These are phyloP conservation scores for Saccharomyces pastorianus DNA, from an alignment of 1,139 yeast species.

Conservation along the genomic window DNA sequence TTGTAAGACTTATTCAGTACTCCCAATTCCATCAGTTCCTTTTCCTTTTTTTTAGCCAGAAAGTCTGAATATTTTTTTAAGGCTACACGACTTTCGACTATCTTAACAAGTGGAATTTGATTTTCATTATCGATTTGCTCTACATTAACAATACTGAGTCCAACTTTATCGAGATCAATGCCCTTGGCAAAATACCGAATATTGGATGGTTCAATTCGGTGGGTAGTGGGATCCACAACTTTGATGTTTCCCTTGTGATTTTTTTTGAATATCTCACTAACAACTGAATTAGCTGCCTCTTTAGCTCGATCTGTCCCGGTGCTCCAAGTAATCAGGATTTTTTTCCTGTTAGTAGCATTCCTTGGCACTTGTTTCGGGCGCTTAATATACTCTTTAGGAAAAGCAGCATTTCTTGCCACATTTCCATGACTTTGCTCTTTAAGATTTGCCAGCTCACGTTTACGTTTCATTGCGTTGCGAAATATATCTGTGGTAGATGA, in stretches of 20 bases:
- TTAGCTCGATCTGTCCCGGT: constrained; percentile 28
- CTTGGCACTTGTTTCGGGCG: not conserved
- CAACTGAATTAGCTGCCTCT: constrained; percentile 22
- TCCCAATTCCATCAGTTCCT: constrained; percentile 27
- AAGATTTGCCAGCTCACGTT: not conserved
- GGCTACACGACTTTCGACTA: constrained; percentile 32
- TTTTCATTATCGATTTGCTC: constrained; percentile 12
- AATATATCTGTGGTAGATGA: not conserved
- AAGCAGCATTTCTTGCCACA: not conserved
- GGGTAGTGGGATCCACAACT: constrained; percentile 17
- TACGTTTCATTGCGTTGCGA: not conserved
- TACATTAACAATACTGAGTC: constrained; percentile 23
- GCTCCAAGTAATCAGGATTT: constrained; percentile 20
- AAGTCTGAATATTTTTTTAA: constrained; percentile 36
- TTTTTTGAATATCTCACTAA: constrained; percentile 17
- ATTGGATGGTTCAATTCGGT: constrained; percentile 16
- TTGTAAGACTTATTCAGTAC: constrained; percentile 11
- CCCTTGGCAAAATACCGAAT: constrained; percentile 22
- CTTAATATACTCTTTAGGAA: not conserved
- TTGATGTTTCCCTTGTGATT: constrained; percentile 25
- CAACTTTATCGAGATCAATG: constrained; percentile 20
- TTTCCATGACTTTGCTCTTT: not conserved
- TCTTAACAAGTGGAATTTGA: constrained; percentile 33
- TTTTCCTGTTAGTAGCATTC: constrained; percentile 8
- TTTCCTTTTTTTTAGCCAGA: constrained; percentile 30